A percentile compares a stretch with the other conserved stretches of the same genome.
Conservation (phyloP, 192 early-diverging fungal genomes). For the Podila clonocystis region DNA sequence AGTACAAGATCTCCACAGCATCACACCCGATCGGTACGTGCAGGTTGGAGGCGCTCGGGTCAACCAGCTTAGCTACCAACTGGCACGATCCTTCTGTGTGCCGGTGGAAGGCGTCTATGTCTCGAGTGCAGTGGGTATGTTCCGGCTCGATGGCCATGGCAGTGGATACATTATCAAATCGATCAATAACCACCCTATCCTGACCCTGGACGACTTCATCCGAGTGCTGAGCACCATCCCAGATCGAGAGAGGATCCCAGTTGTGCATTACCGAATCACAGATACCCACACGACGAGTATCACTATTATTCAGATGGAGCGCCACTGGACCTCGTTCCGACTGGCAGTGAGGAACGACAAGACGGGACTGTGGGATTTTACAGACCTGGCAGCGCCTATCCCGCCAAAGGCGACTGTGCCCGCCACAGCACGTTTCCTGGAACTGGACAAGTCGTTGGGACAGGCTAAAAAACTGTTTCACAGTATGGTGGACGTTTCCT, state of each 20-base stretch:
- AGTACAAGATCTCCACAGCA: conserved; percentile 76
- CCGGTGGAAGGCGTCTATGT: conserved; percentile 85
- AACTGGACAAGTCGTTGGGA: conserved; percentile 71
- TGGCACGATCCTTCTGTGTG: conserved; percentile 72
- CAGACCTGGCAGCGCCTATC: conserved; percentile 67
- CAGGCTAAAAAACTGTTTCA: conserved; percentile 72
- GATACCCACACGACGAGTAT: conserved; percentile 80
- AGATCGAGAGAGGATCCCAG: conserved; percentile 80
- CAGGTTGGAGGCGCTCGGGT: conserved; percentile 85
- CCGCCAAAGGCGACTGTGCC: conserved; percentile 69
- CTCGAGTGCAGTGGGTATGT: conserved; percentile 68
- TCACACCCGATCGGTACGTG: conserved; percentile 87
- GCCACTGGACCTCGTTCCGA: conserved; percentile 80
- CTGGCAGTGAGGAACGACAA: conserved; percentile 76
- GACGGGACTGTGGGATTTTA: conserved; percentile 81
- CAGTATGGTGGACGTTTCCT: conserved; percentile 73
- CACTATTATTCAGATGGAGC: conserved; percentile 71
- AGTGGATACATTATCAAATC: conserved; percentile 80
- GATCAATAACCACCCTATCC: conserved; percentile 77
- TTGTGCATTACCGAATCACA: conserved; percentile 79
- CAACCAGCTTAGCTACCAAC: conserved; percentile 76
- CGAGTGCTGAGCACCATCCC: conserved; percentile 74
- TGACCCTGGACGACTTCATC: conserved; percentile 81
- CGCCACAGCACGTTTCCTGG: conserved; percentile 70
- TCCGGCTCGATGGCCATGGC: conserved; percentile 74